Conservation (phyloP, 1,284 basidiomycete species). For the Heimioporus retisporus region DNA sequence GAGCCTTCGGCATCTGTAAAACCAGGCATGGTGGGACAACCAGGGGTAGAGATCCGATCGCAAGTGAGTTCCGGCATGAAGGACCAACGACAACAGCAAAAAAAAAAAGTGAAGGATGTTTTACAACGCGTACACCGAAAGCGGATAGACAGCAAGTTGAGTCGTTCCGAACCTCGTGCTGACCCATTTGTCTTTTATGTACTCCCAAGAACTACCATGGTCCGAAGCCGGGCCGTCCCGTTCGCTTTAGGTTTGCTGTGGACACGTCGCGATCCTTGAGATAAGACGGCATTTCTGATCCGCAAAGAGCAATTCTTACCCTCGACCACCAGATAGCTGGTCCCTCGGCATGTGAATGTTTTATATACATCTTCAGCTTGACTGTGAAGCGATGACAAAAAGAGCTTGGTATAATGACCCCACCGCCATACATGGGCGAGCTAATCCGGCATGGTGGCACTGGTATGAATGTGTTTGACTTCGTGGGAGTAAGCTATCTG, state of each 20-base stretch:
- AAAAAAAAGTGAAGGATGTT: slow-evolving; percentile 3
- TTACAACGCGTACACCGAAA: slow-evolving; percentile 4
- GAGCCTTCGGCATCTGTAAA: neutral
- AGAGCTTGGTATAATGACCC: too few species aligned
- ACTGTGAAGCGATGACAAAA: too few species aligned
- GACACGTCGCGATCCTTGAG: slow-evolving; percentile 5
- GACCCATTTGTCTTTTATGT: slow-evolving; percentile 26
- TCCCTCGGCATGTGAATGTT: too few species aligned
- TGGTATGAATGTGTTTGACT: too few species aligned
- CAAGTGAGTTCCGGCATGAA: slow-evolving; percentile 15
- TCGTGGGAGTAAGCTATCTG: too few species aligned
- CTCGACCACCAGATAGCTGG: too few species aligned
- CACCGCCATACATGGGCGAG: too few species aligned
- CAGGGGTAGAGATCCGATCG: slow-evolving; percentile 1
- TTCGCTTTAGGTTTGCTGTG: slow-evolving; percentile 22
- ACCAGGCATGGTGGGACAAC: slow-evolving; percentile 2
- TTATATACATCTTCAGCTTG: too few species aligned
- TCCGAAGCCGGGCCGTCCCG: slow-evolving; percentile 4
- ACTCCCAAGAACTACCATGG: neutral
- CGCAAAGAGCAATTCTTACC: slow-evolving; percentile 10
- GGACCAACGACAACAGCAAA: neutral
- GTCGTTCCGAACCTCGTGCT: neutral
- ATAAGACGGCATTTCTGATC: slow-evolving; percentile 18
- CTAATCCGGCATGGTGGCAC: too few species aligned
- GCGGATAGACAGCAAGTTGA: too few species aligned